Evolutionary conservation across 768 basidiomycete species (phyloP).

Genomic region (Mycena vitilis): DNA sequence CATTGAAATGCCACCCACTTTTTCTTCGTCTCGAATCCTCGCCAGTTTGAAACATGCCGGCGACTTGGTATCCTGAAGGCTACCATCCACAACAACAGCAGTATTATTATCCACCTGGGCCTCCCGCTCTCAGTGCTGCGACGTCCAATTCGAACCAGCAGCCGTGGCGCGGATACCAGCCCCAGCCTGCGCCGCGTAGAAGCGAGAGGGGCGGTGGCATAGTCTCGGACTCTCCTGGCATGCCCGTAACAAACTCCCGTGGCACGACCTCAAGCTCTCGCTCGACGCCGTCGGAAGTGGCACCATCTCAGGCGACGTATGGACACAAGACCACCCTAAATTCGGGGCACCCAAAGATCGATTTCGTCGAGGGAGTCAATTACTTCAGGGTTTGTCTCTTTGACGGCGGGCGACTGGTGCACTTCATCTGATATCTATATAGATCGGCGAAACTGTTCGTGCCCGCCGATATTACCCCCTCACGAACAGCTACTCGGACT

Average conservation of each 20-base stretch:
- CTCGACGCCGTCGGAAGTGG: too few species aligned
- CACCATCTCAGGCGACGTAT: background rate
- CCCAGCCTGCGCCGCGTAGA: background rate
- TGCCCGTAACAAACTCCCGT: background rate
- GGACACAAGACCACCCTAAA: background rate
- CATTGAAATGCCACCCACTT: conserved; percentile 13
- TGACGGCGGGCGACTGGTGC: background rate
- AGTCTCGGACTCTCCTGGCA: too few species aligned
- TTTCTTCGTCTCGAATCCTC: background rate
- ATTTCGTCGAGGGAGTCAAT: conserved; percentile 31
- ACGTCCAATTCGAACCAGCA: conserved; percentile 16
- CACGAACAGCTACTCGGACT: conserved; percentile 19
- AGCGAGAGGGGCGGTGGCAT: conserved; percentile 1
- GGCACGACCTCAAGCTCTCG: background rate
- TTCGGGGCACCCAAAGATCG: conserved; percentile 9
- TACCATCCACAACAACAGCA: background rate
- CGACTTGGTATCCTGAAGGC: conserved; percentile 35
- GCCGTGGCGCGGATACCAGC: conserved; percentile 7
- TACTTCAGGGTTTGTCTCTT: conserved; percentile 28
- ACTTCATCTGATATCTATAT: background rate
- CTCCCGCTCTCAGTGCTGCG: conserved; percentile 28
- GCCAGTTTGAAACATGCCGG: background rate
- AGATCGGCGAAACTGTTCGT: conserved; percentile 32
- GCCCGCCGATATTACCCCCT: conserved; percentile 24
- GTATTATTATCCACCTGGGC: conserved; percentile 26